Percentiles rank a stretch among this genome's conserved stretches.
Evolutionary conservation across 495 filamentous ascomycete genomes (phyloP).

Genomic region (Sporormia fimetaria): DNA sequence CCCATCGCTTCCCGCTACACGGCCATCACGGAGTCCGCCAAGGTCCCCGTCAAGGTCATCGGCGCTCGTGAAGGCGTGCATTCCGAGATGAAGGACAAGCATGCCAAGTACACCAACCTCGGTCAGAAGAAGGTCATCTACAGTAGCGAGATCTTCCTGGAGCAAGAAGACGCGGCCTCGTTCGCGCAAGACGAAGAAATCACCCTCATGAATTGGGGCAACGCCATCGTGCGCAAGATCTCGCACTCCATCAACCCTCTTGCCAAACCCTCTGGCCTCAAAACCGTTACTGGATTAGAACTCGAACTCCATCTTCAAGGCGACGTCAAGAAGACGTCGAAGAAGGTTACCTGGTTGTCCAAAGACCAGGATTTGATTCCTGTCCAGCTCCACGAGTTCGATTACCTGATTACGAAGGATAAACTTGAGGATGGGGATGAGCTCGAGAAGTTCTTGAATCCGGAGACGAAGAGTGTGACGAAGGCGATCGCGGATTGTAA

Average conservation of each 20-base stretch:
- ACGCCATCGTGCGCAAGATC: constrained; percentile 72
- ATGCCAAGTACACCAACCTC: constrained; percentile 74
- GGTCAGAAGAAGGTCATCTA: constrained; percentile 78
- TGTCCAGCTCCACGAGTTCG: constrained; percentile 81
- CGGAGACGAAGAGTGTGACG: constrained; percentile 62
- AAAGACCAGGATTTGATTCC: constrained; percentile 63
- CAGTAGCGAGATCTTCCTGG: constrained; percentile 58
- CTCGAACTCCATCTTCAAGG: constrained; percentile 76
- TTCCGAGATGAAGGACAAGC: constrained; percentile 66
- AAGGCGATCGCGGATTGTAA: constrained; percentile 71
- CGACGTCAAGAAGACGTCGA: constrained; percentile 86
- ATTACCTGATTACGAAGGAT: constrained; percentile 87
- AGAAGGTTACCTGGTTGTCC: constrained; percentile 89
- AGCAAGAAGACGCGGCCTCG: constrained; percentile 72
- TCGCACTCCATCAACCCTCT: constrained; percentile 44
- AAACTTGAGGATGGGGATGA: constrained; percentile 71
- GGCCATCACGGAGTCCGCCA: constrained; percentile 55
- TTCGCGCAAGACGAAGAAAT: constrained; percentile 84
- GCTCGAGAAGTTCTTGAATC: constrained; percentile 69
- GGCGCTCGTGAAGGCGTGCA: constrained; percentile 56
- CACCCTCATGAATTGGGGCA: constrained; percentile 93
- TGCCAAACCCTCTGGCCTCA: constrained; percentile 22
- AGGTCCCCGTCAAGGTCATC: constrained; percentile 55
- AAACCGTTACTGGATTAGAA: constrained; percentile 51
- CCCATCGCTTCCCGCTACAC: constrained; percentile 78